These are phyloP conservation scores for Paramyrothecium roridum DNA, from an alignment of 2,329 filamentous ascomycete species.

Conservation along the genomic window DNA sequence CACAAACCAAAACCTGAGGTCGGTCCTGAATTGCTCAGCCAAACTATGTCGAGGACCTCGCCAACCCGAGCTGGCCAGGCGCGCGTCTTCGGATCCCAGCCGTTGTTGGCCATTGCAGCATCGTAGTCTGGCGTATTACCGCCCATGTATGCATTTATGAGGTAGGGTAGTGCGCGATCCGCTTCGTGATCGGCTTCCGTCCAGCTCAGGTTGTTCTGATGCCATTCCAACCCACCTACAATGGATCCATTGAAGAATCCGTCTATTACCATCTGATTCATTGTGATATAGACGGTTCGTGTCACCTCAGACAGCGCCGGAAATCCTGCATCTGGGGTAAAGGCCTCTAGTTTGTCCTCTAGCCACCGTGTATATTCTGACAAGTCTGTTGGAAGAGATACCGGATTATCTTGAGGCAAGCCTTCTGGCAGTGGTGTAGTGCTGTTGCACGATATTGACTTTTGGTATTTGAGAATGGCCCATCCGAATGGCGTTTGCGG, in stretches of 20 bases:
- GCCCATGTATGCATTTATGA: conserved; percentile 50
- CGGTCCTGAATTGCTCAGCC: conserved; percentile 34
- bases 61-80: conserved; percentile 52
- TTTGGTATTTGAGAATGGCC: conserved; percentile 41
- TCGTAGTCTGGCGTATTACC: conserved; percentile 51
- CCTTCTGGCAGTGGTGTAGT: conserved; percentile 3
- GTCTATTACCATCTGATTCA: conserved; percentile 34
- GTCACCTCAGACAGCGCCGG: conserved; percentile 45
- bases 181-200: conserved; percentile 24
- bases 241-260: conserved; percentile 23
- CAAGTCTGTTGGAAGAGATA: conserved; percentile 26
- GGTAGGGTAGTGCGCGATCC: conserved; percentile 33
- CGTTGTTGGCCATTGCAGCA: conserved; percentile 43
- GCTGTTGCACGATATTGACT: conserved; percentile 3
- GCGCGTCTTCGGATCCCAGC: conserved; percentile 49
- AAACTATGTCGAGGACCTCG: conserved; percentile 54
- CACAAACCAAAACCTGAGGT: conserved; percentile 18
- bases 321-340: conserved; percentile 14
- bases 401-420: conserved; percentile 6
- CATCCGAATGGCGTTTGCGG: conserved; percentile 40
- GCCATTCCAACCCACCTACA: conserved; percentile 30
- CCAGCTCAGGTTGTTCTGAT: conserved; percentile 44
- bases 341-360: conserved; percentile 21
- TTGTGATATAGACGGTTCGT: conserved; percentile 42
- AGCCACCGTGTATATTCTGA: conserved; percentile 40